phyloP scores from a whole-genome alignment of 495 filamentous ascomycete species.

The Glarea lozoyensis region DNA sequence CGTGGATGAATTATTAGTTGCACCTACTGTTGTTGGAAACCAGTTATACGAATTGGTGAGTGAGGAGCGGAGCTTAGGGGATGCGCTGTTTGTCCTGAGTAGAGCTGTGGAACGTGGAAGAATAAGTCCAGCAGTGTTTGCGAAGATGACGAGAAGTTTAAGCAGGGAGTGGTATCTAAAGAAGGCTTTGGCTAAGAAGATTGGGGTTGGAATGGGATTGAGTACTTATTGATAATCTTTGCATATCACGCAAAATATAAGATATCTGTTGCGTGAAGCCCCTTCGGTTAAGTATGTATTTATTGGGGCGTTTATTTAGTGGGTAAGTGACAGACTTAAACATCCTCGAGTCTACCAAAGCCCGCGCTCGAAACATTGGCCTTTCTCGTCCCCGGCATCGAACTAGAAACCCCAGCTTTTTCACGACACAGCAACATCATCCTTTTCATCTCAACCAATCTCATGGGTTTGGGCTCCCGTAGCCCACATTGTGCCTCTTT shows the following conservation, averaged over 20 bases:
- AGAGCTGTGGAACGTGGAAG: slow-evolving; percentile 73
- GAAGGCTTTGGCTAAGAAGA: slow-evolving; percentile 83
- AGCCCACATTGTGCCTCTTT: slow-evolving; percentile 23
- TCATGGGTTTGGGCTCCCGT: slow-evolving; percentile 26
- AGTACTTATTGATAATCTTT: slow-evolving; percentile 20
- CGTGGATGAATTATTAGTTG: slow-evolving; percentile 88
- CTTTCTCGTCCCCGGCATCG: too few species aligned
- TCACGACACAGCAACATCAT: slow-evolving; percentile 23
- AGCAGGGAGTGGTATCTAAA: slow-evolving; percentile 87
- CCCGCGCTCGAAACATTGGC: too few species aligned
- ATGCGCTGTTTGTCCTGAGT: slow-evolving; percentile 78
- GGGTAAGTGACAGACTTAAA: too few species aligned
- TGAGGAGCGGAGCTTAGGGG: slow-evolving; percentile 75
- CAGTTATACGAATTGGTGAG: slow-evolving; percentile 84
- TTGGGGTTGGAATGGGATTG: slow-evolving; percentile 75
- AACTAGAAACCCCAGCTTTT: slow-evolving; percentile 4
- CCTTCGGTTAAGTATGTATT: too few species aligned
- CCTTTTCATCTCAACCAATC: slow-evolving; percentile 25
- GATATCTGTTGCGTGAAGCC: too few species aligned
- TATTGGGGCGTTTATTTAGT: too few species aligned
- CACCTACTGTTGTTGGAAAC: slow-evolving; percentile 82
- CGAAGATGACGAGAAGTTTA: slow-evolving; percentile 69
- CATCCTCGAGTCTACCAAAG: too few species aligned
- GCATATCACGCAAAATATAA: too few species aligned
- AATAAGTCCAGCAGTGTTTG: slow-evolving; percentile 73